A percentile compares a stretch with the other conserved stretches of the same genome.
Conservation (phyloP, 2,329 filamentous ascomycete species). For the Cladosporium sp. region DNA sequence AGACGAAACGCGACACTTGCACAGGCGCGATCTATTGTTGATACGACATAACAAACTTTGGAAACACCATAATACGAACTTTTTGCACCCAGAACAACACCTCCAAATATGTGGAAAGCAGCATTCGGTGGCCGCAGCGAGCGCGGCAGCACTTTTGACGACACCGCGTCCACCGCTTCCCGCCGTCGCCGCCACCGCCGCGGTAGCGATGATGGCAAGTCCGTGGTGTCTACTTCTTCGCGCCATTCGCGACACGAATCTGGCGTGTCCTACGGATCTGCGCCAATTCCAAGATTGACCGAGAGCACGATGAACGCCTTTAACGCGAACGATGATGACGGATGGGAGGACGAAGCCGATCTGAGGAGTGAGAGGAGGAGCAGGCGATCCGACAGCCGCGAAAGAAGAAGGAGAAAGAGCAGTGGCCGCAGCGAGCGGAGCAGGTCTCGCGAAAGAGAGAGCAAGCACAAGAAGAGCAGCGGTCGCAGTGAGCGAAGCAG, state of each 20-base stretch:
- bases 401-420: conserved; percentile 12
- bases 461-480: conserved; percentile 18
- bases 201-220: conserved; percentile 18
- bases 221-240: conserved; percentile 19
- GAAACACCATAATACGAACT: not conserved
- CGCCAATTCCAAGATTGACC: conserved; percentile 22
- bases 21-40: not conserved
- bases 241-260: conserved; percentile 32
- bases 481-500: conserved; percentile 9
- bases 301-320: conserved; percentile 30
- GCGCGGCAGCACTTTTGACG: conserved; percentile 16
- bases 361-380: conserved; percentile 25
- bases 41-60: conserved; percentile 1
- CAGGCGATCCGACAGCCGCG: conserved; percentile 9
- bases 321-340: conserved; percentile 26
- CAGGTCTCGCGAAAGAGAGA: conserved; percentile 14
- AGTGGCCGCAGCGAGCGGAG: conserved; percentile 25
- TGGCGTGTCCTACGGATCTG: conserved; percentile 15
- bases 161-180: conserved; percentile 21
- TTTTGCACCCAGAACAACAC: not conserved
- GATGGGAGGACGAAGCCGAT: conserved; percentile 28
- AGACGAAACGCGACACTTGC: conserved; percentile 5
- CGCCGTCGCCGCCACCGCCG: conserved; percentile 11
- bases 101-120: conserved; percentile 28
- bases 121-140: conserved; percentile 30